Percentiles rank a stretch among this genome's conserved stretches.
Conservation (phyloP, 1,139 yeast genomes). For the Geotrichum fermentans region DNA sequence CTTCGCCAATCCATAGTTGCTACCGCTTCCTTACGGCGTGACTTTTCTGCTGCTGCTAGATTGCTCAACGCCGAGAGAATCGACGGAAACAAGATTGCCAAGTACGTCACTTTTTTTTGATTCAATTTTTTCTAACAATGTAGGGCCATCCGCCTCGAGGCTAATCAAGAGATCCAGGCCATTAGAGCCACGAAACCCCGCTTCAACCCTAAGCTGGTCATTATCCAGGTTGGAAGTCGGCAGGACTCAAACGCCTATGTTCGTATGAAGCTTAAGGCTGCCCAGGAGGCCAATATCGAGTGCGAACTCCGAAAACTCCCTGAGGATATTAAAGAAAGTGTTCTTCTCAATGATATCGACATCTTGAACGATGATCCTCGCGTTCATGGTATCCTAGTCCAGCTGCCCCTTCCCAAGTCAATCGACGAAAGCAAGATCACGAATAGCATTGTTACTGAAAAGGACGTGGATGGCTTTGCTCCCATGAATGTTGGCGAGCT, state of each 20-base stretch:
- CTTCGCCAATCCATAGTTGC: slow-evolving; percentile 6
- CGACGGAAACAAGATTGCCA: slow-evolving; percentile 71
- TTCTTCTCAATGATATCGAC: slow-evolving; percentile 55
- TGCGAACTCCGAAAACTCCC: slow-evolving; percentile 36
- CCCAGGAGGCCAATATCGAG: slow-evolving; percentile 42
- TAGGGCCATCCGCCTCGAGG: slow-evolving; percentile 27
- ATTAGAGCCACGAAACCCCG: slow-evolving; percentile 49
- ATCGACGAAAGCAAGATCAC: slow-evolving; percentile 77
- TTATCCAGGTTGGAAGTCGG: slow-evolving; percentile 85
- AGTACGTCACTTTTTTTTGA: slow-evolving; percentile 28
- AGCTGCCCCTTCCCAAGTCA: slow-evolving; percentile 83
- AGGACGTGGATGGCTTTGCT: slow-evolving; percentile 97
- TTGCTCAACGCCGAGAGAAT: slow-evolving; percentile 40
- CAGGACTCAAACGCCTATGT: slow-evolving; percentile 91
- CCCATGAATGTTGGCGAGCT: slow-evolving; percentile 87
- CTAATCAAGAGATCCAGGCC: slow-evolving; percentile 43
- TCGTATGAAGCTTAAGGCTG: slow-evolving; percentile 90
- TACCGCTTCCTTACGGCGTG: slow-evolving; percentile 12
- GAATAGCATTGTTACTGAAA: slow-evolving; percentile 65
- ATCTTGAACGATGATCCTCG: slow-evolving; percentile 60
- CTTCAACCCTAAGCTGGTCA: slow-evolving; percentile 73
- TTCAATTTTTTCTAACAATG: slow-evolving; percentile 11
- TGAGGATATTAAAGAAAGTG: slow-evolving; percentile 36
- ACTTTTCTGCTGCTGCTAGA: slow-evolving; percentile 17
- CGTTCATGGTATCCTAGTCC: slow-evolving; percentile 87